These are phyloP conservation scores for Thraustotheca clavata DNA, from an alignment of 352 stramenopile genomes.

Conservation along the genomic window DNA sequence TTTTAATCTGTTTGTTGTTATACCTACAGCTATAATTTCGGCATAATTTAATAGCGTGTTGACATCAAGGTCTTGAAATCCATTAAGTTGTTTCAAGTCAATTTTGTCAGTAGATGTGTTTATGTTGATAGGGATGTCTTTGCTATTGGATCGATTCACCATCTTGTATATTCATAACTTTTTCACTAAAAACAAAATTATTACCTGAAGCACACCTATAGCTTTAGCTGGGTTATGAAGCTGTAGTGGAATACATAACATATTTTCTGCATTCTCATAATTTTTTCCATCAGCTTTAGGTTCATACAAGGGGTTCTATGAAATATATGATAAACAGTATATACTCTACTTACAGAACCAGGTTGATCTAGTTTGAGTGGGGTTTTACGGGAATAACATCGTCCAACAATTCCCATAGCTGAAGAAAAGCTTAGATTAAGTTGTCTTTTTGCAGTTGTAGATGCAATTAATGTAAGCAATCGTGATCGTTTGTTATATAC, in stretches of 20 bases:
- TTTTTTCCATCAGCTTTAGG: not conserved
- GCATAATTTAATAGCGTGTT: not conserved
- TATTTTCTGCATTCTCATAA: conserved; percentile 8
- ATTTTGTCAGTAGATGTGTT: not conserved
- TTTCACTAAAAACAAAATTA: too few relatives aligned
- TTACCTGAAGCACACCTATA: conserved; percentile 11
- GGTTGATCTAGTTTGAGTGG: not conserved
- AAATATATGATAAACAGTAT: not conserved
- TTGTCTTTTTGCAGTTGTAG: conserved; percentile 1
- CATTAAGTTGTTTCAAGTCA: not conserved
- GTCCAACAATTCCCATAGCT: conserved; percentile 12
- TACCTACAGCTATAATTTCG: too few relatives aligned
- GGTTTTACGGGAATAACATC: conserved; percentile 14
- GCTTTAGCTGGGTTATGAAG: not conserved
- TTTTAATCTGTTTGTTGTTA: too few relatives aligned
- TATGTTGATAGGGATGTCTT: not conserved
- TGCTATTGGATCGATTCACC: conserved; percentile 2
- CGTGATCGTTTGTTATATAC: conserved; percentile 8
- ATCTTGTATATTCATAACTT: too few relatives aligned
- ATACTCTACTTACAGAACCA: not conserved
- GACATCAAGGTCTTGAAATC: not conserved
- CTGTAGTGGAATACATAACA: conserved; percentile 7
- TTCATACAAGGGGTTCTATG: conserved; percentile 11
- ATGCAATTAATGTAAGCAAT: not conserved
- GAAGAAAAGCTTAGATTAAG: conserved; percentile 1